These are phyloP conservation scores for Rubroshorea leprosula DNA, from an alignment of 345 rosid species.

Conservation along the genomic window DNA sequence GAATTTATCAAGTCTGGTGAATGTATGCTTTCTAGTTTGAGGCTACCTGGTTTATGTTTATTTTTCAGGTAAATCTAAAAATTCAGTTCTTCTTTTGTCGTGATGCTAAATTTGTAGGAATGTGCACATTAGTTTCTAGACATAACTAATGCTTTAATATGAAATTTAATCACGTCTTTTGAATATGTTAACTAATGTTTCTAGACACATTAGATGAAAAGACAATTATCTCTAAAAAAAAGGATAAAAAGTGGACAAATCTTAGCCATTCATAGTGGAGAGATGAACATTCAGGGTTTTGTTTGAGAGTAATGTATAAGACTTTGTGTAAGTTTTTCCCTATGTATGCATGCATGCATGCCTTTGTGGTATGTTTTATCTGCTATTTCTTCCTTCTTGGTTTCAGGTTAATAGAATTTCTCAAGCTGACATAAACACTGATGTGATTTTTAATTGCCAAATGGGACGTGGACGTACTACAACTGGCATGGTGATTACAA, in stretches of 20 bases:
- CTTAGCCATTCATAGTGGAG: too few species aligned
- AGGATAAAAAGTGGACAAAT: too few species aligned
- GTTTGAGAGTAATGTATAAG: too few species aligned
- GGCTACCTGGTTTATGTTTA: neutral
- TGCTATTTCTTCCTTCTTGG: conserved; percentile 6
- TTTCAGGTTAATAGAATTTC: conserved; percentile 86
- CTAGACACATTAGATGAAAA: too few species aligned
- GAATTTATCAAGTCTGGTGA: neutral
- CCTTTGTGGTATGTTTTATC: conserved; percentile 8
- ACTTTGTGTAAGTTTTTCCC: neutral
- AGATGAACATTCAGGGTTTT: too few species aligned
- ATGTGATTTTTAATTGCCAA: conserved; percentile 92
- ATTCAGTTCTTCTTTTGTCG: conserved; percentile 1
- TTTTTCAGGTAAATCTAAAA: conserved; percentile 1
- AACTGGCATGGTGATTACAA: conserved; percentile 98
- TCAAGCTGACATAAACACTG: conserved; percentile 57
- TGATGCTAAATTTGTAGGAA: neutral
- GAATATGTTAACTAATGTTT: too few species aligned
- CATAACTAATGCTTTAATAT: neutral
- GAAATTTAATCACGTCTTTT: conserved; percentile 1
- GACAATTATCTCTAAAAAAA: too few species aligned
- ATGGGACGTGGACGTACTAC: conserved; percentile 99
- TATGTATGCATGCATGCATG: neutral
- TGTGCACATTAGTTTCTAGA: neutral
- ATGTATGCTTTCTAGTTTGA: neutral